Evolutionary conservation across 2,329 filamentous ascomycete genomes (phyloP).

Genomic region (Myriangium duriaei): DNA sequence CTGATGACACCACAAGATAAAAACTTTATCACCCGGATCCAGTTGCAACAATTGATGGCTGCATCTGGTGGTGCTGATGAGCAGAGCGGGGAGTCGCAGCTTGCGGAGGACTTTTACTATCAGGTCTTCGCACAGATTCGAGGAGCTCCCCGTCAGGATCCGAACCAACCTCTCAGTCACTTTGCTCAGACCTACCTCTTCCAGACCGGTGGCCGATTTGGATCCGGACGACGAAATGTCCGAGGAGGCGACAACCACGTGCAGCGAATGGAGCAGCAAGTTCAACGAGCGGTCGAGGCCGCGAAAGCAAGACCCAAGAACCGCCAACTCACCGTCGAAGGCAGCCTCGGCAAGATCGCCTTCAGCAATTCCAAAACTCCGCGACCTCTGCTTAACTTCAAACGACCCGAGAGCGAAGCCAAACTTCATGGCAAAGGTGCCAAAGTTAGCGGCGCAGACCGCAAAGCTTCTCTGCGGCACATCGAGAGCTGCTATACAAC

Average conservation of each 20-base stretch:
- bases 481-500: conserved; percentile 82
- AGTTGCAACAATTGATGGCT: conserved; percentile 87
- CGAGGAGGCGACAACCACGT: conserved; percentile 91
- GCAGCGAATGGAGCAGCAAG: conserved; percentile 98
- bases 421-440: conserved; percentile 37
- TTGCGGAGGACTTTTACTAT: conserved; percentile 95
- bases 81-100: conserved; percentile 62
- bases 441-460: conserved; percentile 52
- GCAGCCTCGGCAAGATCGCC: conserved; percentile 92
- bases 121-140: conserved; percentile 94
- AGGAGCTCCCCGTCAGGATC: conserved; percentile 77
- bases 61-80: conserved; percentile 81
- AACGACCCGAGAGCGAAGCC: conserved; percentile 61
- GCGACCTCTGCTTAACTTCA: conserved; percentile 88
- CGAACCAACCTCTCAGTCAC: conserved; percentile 83
- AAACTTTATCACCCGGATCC: conserved; percentile 97
- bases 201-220: conserved; percentile 78
- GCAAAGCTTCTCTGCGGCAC: conserved; percentile 71
- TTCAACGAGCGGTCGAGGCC: conserved; percentile 90
- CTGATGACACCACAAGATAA: conserved; percentile 99
- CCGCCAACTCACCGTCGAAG: conserved; percentile 90
- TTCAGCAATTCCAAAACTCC: conserved; percentile 98
- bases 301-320: conserved; percentile 97
- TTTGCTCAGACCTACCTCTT: conserved; percentile 97
- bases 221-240: conserved; percentile 59